A percentile compares a stretch with the other conserved stretches of the same genome.
Conservation (phyloP, 2,329 filamentous ascomycete species). For the Microsporum canis region DNA sequence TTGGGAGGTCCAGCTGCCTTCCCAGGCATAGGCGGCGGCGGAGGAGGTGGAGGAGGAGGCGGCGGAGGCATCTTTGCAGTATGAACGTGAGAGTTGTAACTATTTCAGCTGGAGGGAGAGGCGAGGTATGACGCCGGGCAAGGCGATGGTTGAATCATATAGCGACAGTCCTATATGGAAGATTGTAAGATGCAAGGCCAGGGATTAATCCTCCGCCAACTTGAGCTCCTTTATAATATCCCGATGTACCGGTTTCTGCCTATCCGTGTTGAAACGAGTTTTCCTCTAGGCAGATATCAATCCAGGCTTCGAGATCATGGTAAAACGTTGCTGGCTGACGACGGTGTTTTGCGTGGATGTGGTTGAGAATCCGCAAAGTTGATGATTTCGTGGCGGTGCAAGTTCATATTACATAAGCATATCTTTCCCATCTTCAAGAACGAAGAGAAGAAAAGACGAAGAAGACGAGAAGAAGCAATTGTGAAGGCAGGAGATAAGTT, state of each 20-base stretch:
- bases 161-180: slow-evolving; percentile 4
- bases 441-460: neutral
- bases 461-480: neutral
- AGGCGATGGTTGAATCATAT: neutral
- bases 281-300: neutral
- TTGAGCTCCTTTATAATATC: neutral
- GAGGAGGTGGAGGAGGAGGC: slow-evolving; percentile 40
- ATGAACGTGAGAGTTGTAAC: neutral
- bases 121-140: neutral
- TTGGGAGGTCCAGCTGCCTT: slow-evolving; percentile 43
- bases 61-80: slow-evolving; percentile 36
- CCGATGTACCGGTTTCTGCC: neutral
- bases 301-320: neutral
- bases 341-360: neutral
- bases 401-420: neutral
- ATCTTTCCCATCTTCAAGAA: neutral
- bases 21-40: slow-evolving; percentile 54
- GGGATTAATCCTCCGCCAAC: too few relatives aligned
- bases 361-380: neutral
- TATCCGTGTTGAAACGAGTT: neutral
- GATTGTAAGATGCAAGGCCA: neutral
- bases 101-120: neutral
- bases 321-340: neutral
- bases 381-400: slow-evolving; percentile 1
- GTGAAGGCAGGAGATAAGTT: neutral